A percentile compares a stretch with the other conserved stretches of the same genome.
Conservation (phyloP, 202 grass and related monocot species). For the Bolboschoenoplectus hybrid region DNA sequence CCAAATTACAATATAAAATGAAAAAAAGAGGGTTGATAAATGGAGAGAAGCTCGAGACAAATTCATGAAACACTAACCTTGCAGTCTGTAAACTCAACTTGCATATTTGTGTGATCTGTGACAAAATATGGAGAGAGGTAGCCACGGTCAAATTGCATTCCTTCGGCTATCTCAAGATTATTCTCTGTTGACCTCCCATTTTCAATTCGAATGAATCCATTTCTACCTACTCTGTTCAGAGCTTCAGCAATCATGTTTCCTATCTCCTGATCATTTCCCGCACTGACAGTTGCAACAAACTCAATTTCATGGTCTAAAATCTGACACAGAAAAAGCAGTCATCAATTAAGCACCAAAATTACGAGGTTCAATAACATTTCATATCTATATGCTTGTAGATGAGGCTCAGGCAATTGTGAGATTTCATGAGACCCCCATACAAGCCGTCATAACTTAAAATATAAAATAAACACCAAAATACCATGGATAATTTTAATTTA, state of each 20-base stretch:
- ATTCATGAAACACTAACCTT: slow-evolving; percentile 46
- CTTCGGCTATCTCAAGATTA: slow-evolving; percentile 70
- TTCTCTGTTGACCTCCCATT: slow-evolving; percentile 75
- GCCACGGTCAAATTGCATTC: slow-evolving; percentile 94
- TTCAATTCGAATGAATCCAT: slow-evolving; percentile 85
- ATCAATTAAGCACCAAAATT: not conserved
- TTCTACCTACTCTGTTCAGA: slow-evolving; percentile 75
- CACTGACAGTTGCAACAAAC: slow-evolving; percentile 84
- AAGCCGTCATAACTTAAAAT: not conserved
- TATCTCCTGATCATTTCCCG: slow-evolving; percentile 71
- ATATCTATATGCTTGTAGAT: slow-evolving; percentile 16
- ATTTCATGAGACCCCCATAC: not conserved
- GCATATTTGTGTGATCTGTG: slow-evolving; percentile 73
- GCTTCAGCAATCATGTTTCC: slow-evolving; percentile 88
- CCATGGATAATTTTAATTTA: not conserved
- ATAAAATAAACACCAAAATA: not conserved
- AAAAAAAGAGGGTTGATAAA: not conserved
- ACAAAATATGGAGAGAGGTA: slow-evolving; percentile 85
- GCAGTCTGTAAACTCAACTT: slow-evolving; percentile 66
- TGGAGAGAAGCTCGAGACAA: not conserved
- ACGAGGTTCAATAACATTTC: not conserved
- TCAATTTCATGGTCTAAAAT: slow-evolving; percentile 84
- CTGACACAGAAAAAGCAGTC: slow-evolving; percentile 47
- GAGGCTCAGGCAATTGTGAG: not conserved
- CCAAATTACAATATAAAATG: not conserved